A percentile compares a stretch with the other conserved stretches of the same genome.
Conservation (phyloP, 805 yeast species). For the Hanseniaspora nectarophila region DNA sequence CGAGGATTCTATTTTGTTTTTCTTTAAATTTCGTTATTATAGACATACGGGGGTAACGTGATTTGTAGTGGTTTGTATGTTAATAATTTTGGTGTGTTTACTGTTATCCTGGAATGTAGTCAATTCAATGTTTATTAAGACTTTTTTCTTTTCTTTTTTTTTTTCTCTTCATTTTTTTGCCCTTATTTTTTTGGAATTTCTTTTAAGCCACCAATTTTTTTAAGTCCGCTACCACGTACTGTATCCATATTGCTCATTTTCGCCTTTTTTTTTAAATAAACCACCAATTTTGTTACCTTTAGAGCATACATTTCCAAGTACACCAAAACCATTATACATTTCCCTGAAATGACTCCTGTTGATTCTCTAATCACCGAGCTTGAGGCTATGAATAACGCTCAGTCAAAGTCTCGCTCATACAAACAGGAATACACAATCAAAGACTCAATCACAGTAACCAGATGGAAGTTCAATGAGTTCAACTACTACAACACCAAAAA, state of each 20-base stretch:
- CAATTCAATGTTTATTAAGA: too few relatives aligned
- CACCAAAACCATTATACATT: neutral
- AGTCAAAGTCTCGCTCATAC: constrained; percentile 18
- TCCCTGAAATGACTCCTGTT: constrained; percentile 8
- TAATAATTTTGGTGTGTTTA: too few relatives aligned
- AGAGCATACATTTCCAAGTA: neutral
- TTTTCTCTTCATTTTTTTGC: too few relatives aligned
- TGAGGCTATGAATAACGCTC: neutral
- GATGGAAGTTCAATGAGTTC: constrained; percentile 88
- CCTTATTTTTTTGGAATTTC: too few relatives aligned
- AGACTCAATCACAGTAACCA: constrained; percentile 19
- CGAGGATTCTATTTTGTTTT: neutral
- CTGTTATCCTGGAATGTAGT: too few relatives aligned
- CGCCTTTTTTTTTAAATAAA: neutral
- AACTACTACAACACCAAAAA: constrained; percentile 51
- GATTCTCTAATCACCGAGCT: neutral
- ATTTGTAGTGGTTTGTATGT: neutral
- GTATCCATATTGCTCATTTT: neutral
- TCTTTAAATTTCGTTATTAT: constrained; percentile 2
- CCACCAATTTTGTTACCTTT: too few relatives aligned
- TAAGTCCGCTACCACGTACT: neutral
- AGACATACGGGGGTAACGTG: too few relatives aligned
- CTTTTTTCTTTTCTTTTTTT: too few relatives aligned
- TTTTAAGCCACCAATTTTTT: too few relatives aligned
- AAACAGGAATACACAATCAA: constrained; percentile 19